Base-by-base conservation (phyloP, 352 stramenopile genomes). In the Pythium brassicae region DNA sequence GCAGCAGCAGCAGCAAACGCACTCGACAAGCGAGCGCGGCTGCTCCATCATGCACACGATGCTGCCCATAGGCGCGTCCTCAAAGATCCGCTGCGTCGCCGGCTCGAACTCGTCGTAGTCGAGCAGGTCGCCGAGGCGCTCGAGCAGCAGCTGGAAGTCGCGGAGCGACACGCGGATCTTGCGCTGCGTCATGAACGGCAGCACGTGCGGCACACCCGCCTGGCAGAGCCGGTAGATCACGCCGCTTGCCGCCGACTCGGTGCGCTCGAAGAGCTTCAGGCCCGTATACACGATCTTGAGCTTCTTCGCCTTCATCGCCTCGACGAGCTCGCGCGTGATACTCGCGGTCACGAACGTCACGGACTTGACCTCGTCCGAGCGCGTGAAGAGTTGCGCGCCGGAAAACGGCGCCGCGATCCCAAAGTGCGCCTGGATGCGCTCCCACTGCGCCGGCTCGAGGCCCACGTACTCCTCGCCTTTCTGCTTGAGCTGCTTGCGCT, bases 231-330 rank as follows among this genome's bases (percentile, higher is more conserved):
- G 89, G 72, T 95, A 97, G 17, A 83, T 77, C 47, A 85, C 87
- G 14, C 71, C 78, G 46, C 81, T 74, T 17, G 83, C 71, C 2
- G 62, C 60, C 25, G 84, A 76, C 46, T 92, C 87, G 59, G 90
- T 95, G 57, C 87, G 84, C 57, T 97, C 89, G 57, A 98, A 97
- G 61, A 96, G 89, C 67, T 96, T 95, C 32, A 97, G 73, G 6
- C 92, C 92, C 22, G 89, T 87, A 68, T 96, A 95, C 22, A 98
- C 81, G 46, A 97, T 77, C 63, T 95, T 86, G 43, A 95, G 59
- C 53, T 92, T 84, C 74, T 94, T 85, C 37, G 78, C 68, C 68
- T 94, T 87, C 84, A 94, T 92, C 64, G 89, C 66, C 52, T 88
- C 79, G 12, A 94, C 59, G 43, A 95, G 55, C 59, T 78, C 69